These are phyloP conservation scores for Furcasterigmium furcatum DNA, from an alignment of 2,329 filamentous ascomycete genomes.

Conservation along the genomic window DNA sequence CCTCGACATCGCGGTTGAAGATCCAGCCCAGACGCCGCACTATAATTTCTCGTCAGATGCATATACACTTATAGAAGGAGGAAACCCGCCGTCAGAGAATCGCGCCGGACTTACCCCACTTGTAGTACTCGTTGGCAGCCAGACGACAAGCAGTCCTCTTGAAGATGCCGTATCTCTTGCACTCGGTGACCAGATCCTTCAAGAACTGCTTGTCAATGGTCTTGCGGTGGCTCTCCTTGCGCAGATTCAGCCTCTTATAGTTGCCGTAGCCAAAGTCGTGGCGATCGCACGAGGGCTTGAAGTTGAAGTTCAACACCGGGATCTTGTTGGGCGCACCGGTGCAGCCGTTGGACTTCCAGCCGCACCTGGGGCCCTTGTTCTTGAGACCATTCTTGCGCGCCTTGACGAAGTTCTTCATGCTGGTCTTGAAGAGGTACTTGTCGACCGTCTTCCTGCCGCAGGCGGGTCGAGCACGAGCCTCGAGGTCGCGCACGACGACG, in stretches of 20 bases:
- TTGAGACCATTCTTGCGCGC: too few species aligned
- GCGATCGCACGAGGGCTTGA: conserved; percentile 14
- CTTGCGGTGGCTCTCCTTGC: conserved; percentile 22
- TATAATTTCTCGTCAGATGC: too few species aligned
- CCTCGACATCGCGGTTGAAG: too few species aligned
- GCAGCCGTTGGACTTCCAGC: conserved; percentile 20
- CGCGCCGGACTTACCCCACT: too few species aligned
- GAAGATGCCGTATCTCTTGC: too few species aligned
- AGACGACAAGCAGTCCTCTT: too few species aligned
- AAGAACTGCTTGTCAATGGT: conserved; percentile 38
- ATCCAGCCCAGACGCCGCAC: too few species aligned
- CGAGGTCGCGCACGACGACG: background rate
- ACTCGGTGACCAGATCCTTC: too few species aligned
- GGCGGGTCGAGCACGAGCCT: background rate
- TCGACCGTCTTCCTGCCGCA: background rate
- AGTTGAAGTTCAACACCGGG: background rate
- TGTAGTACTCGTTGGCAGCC: too few species aligned
- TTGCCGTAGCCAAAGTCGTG: conserved; percentile 22
- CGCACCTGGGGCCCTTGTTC: conserved; percentile 20
- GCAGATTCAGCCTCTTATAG: conserved; percentile 32
- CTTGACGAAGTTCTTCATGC: background rate
- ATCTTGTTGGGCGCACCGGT: conserved; percentile 1
- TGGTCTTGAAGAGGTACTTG: conserved; percentile 10
- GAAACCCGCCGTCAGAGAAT: too few species aligned
- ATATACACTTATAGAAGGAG: too few species aligned